phyloP scores from a whole-genome alignment of 148 eudicot genomes.

The Rhododendron molle region DNA sequence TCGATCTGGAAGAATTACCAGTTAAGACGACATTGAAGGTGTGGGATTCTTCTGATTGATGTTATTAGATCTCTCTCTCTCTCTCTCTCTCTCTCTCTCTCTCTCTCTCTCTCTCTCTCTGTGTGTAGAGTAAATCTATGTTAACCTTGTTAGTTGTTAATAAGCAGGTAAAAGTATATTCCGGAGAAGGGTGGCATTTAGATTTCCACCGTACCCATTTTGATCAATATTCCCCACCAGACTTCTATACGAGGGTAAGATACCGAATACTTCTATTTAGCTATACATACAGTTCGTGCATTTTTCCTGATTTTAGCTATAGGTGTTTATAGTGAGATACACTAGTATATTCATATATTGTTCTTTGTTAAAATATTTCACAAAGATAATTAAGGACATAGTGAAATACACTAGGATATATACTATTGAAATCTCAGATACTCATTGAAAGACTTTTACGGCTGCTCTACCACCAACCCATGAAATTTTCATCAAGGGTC shows the following conservation, averaged over 20 bases:
- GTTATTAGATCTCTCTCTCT: neutral
- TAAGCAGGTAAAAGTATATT: constrained; percentile 51
- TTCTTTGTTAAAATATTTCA: neutral
- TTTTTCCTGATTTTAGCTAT: neutral
- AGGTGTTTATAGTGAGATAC: neutral
- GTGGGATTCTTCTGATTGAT: neutral
- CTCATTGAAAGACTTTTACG: neutral
- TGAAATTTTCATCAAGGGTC: neutral
- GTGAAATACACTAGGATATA: neutral
- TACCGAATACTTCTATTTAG: neutral
- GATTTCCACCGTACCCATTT: constrained; percentile 46
- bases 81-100: neutral
- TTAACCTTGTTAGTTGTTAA: neutral
- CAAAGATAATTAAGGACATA: no score
- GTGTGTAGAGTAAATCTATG: neutral
- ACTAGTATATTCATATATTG: neutral
- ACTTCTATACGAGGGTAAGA: constrained; percentile 59
- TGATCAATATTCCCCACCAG: constrained; percentile 67
- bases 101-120: no score
- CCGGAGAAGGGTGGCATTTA: constrained; percentile 70
- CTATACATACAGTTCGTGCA: neutral
- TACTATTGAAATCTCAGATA: neutral
- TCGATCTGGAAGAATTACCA: constrained; percentile 26
- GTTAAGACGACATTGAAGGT: constrained; percentile 56
- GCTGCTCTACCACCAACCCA: neutral